Base-by-base conservation (phyloP, 139 green algal species). In the Tetradesmus obliquus region DNA sequence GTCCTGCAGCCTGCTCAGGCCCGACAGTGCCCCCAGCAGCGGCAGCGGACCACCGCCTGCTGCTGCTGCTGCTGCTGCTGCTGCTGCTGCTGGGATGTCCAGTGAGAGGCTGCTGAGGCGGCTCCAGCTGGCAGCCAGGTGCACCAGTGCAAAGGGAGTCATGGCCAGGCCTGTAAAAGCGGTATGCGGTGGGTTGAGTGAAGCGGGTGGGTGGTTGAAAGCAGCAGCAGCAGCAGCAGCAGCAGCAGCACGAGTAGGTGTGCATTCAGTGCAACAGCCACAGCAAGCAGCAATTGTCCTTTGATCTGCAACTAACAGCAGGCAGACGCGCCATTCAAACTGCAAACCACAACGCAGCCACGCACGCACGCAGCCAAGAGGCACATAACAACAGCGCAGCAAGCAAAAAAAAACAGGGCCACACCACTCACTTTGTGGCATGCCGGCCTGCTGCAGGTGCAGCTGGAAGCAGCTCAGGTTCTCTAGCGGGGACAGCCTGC, bases 391-490 rank as follows among this genome's bases (percentile, higher is more conserved):
- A 45, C 32, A 45, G 32, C 32, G 57, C 57, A 66, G 57, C 57
- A 66, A 9, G 57, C 57, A 66, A 66, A 66, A 66, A 62, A 66
- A 9, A 2, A 66, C 7, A 66, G 57, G 8, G 57, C 57, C 57
- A 66, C 57, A 66, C 80, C 54, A 7, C 58, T 57, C 55, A 88
- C 84, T 32, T 32, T 24, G 12, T 80, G 84, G 85, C 62, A 89
- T 55, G 58, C 62, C 32, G 32, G 32, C 66, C 62, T 66, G 62
- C 66, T 60, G 85, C 62, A 89, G 62, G 19, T 69, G 85, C 85
- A 82, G 62, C 22, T 89, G 85, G n/a, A 82, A 82, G 32, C 85
- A 82, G 24, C 24, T 45, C 19, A 89, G 66, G 22, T 89, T 15
- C 17, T 82, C 5, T 45, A 82, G 17, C 1, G 62, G 62, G 55